Evolutionary conservation across 192 early-diverging fungal genomes (phyloP).

Genomic region (Mortierella hygrophila): DNA sequence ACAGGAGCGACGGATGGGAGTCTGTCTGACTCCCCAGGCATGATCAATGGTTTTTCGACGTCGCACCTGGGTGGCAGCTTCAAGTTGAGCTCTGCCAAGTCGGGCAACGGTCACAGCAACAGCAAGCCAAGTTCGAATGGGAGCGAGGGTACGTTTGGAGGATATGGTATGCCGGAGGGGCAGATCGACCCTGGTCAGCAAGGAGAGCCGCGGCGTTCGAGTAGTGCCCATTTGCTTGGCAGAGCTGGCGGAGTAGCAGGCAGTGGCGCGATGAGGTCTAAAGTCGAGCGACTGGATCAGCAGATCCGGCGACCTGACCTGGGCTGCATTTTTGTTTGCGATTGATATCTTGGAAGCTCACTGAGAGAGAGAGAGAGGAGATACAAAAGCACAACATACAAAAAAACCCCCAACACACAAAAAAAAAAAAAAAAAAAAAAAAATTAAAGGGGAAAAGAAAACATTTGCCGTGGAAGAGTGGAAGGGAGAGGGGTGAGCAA

Average conservation of each 20-base stretch:
- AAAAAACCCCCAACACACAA: background rate
- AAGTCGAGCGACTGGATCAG: slow-evolving; percentile 38
- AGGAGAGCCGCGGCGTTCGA: slow-evolving; percentile 11
- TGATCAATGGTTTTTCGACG: background rate
- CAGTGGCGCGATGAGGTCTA: slow-evolving; percentile 12
- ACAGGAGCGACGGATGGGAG: background rate
- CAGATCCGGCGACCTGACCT: slow-evolving; percentile 43
- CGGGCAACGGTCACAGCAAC: background rate
- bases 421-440: background rate
- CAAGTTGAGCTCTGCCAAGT: background rate
- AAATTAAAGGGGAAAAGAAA: no score
- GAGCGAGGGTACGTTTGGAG: slow-evolving; percentile 18
- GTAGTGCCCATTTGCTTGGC: background rate
- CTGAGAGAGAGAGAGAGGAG: background rate
- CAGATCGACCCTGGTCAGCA: slow-evolving; percentile 43
- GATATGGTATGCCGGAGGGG: slow-evolving; percentile 42
- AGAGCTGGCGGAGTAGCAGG: background rate
- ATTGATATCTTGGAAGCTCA: background rate
- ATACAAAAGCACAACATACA: background rate
- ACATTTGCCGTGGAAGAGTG: no score
- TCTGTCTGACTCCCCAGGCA: background rate
- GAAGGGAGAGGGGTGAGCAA: no score
- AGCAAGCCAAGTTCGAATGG: slow-evolving; percentile 31
- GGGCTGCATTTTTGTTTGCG: slow-evolving; percentile 45
- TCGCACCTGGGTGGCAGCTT: background rate